Evolutionary conservation across 1,139 yeast genomes (phyloP).

Genomic region (Saccharomycopsis crataegensis): DNA sequence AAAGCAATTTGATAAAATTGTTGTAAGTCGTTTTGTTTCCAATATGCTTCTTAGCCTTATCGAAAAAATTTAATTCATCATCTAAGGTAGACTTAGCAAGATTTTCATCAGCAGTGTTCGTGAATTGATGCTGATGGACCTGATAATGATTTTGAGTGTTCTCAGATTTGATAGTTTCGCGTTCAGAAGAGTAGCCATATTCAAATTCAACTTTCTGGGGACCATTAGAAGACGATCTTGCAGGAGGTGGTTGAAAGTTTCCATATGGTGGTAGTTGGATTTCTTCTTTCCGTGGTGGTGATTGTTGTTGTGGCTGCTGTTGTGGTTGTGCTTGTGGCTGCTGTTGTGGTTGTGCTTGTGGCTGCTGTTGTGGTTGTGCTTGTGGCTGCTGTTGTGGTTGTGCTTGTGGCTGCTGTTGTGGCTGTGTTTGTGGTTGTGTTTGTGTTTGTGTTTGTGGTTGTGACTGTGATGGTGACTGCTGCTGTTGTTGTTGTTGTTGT

Average conservation of each 20-base stretch:
- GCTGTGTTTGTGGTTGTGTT: slow-evolving; percentile 12
- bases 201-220: not conserved
- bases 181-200: not conserved
- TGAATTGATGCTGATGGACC: not conserved
- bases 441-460: slow-evolving; percentile 13
- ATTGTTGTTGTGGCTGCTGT: not conserved
- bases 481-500: too few species aligned
- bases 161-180: slow-evolving; percentile 1
- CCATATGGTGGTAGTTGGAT: slow-evolving; percentile 14
- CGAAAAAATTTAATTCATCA: slow-evolving; percentile 87
- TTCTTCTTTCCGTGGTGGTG: slow-evolving; percentile 1
- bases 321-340: not conserved
- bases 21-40: slow-evolving; percentile 86
- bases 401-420: slow-evolving; percentile 12
- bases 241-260: slow-evolving; percentile 1
- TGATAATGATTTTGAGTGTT: not conserved
- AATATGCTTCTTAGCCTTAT: slow-evolving; percentile 82
- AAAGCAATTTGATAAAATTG: slow-evolving; percentile 82
- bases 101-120: not conserved
- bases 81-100: slow-evolving; percentile 25
- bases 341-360: slow-evolving; percentile 10
- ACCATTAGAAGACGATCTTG: not conserved
- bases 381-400: slow-evolving; percentile 12
- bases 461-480: too few species aligned
- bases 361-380: slow-evolving; percentile 11